Evolutionary conservation across 2,329 filamentous ascomycete species (phyloP), one percentile per base, ranked within the genome.

Genomic region (Penicillium sp.): DNA sequence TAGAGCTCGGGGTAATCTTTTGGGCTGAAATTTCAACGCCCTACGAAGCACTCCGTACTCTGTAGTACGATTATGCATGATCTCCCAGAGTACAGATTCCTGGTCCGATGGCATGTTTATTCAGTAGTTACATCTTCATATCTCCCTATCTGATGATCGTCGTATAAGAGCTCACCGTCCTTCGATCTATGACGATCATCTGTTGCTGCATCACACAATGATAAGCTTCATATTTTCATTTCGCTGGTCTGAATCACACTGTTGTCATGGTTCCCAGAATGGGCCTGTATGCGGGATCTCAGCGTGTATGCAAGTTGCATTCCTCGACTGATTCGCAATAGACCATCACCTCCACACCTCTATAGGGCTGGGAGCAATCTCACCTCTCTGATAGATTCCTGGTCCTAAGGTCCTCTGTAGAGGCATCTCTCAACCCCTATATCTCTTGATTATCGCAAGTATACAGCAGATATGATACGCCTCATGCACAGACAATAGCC

Each of bases 261-360:
- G n/a, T 36, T n/a, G 14, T n/a, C 6, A n/a, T 36, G 6, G 34
- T 6, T 36, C 34, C 34, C n/a, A 27, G 24, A 36, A 34, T 34
- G 13, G 6, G 3, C 34, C 34, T n/a, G 34, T 36, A 18, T n/a
- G 18, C 43, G 40, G 18, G 21, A n/a, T 27, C 27, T 42, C 44
- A 48, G 27, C 9, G 32, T 10, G 10, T 29, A 14, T 8, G 18
- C 8, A n/a, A 27, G 13, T 18, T 40, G 29, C 50, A 52, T 52
- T 52, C 50, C 27, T 48, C 27, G 36, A n/a, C 50, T 40, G 49
- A 48, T 52, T 43, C 31, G 7, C 49, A 42, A 47, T 40, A 40
- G 8, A 27, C 32, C 11, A 14, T 8, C n/a, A 14, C 9, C 18
- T 16, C 39, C 38, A 48, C 24, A 36, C 21, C 42, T 39, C 1